phyloP scores from a whole-genome alignment of 2,329 filamentous ascomycete species.

The Myriosclerotinia scirpicola region DNA sequence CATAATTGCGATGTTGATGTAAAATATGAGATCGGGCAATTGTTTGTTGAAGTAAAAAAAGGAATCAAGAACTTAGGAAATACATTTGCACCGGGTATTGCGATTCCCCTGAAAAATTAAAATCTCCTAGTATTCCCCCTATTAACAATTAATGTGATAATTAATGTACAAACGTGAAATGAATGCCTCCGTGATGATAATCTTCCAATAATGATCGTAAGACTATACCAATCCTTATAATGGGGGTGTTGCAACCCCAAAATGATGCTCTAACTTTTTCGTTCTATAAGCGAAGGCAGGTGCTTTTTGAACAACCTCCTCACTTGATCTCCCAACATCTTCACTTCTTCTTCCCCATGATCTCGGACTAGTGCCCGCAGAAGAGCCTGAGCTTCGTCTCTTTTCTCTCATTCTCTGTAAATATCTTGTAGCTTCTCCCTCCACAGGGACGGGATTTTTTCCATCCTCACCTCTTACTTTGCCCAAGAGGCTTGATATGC shows the following conservation, averaged over 20 bases:
- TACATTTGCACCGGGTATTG: not conserved
- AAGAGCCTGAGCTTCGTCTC: slow-evolving; percentile 14
- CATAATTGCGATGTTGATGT: not conserved
- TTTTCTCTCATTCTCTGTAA: slow-evolving; percentile 13
- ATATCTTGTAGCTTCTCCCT: slow-evolving; percentile 22
- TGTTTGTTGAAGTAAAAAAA: not conserved
- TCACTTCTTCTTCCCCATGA: slow-evolving; percentile 6
- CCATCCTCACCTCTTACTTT: slow-evolving; percentile 9
- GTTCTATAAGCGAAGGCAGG: not conserved
- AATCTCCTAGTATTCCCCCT: not conserved
- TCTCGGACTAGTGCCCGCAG: not conserved
- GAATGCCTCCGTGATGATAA: not conserved
- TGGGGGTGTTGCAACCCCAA: not conserved
- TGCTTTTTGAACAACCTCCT: not conserved
- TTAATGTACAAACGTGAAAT: not conserved
- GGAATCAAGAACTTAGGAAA: not conserved
- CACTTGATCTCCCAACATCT: not conserved
- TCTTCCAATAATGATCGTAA: not conserved
- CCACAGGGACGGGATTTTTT: not conserved
- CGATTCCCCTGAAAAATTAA: not conserved
- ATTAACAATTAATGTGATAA: not conserved
- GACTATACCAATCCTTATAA: not conserved
- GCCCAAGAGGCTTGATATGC: slow-evolving; percentile 14
- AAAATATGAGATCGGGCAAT: not conserved
- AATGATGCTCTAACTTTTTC: slow-evolving; percentile 10